These are phyloP conservation scores for Hypomontagnella monticulosa DNA, from an alignment of 495 filamentous ascomycete genomes.

Conservation along the genomic window DNA sequence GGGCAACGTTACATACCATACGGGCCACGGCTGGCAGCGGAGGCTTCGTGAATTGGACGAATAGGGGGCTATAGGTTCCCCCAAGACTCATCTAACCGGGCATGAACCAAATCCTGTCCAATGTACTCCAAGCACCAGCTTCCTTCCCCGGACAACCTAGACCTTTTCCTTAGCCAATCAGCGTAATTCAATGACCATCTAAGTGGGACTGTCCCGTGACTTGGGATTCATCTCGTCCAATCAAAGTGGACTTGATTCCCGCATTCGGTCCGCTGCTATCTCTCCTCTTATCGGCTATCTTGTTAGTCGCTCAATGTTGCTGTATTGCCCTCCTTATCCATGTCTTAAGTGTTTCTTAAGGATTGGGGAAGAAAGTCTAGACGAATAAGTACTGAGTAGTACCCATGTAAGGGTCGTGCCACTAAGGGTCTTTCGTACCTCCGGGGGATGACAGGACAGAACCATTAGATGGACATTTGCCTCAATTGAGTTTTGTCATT, in stretches of 20 bases:
- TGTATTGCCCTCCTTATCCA: not conserved
- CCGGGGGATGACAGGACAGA: not conserved
- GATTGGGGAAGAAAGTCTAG: slow-evolving; percentile 25
- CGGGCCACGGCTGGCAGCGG: not conserved
- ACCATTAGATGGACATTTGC: no score
- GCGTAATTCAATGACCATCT: not conserved
- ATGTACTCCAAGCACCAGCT: slow-evolving; percentile 7
- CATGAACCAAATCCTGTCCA: slow-evolving; percentile 13
- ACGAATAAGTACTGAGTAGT: no score
- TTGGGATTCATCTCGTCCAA: slow-evolving; percentile 19
- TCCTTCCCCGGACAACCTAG: slow-evolving; percentile 37
- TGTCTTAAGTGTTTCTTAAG: slow-evolving; percentile 15
- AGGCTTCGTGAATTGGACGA: slow-evolving; percentile 11
- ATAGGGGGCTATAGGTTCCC: slow-evolving; percentile 6
- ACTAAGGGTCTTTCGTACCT: not conserved
- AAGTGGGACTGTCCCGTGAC: slow-evolving; percentile 11
- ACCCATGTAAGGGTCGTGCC: slow-evolving; percentile 16
- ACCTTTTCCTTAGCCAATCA: slow-evolving; percentile 23
- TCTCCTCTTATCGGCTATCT: slow-evolving; percentile 34
- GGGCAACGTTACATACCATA: slow-evolving; percentile 41
- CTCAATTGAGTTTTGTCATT: not conserved
- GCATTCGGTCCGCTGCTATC: slow-evolving; percentile 41
- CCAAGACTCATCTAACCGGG: slow-evolving; percentile 3
- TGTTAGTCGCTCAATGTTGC: not conserved
- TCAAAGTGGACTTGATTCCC: slow-evolving; percentile 23